Base-by-base conservation (phyloP, 805 yeast species). In the Wickerhamomyces ciferrii region DNA sequence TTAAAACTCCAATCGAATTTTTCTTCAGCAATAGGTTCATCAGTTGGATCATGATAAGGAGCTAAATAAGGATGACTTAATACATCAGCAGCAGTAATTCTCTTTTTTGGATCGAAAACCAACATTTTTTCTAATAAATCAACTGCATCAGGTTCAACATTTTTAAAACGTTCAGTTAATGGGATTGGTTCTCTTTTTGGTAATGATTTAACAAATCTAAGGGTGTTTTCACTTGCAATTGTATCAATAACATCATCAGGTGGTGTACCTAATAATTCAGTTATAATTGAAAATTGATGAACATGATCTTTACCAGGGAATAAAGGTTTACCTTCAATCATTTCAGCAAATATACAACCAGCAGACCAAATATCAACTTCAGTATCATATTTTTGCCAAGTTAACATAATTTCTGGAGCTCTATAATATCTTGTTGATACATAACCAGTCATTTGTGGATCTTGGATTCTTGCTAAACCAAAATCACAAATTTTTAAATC, bases 251-350 rank as follows among this genome's bases (percentile, higher is more conserved):
- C 98, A 61, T 94, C 98, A 41, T 81, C 81, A 4, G 98, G 98
- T 3, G 99, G 99, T 3, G 96, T 85, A 0, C 99, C 99, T 51
- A 94, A 74, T 49, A 94, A 75, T 69, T 94, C 99, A 11, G 99
- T 94, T 56, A 94, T 94, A 61, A 94, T 94, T 35, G 96, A 85
- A 63, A 94, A 94, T 73, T 94, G 99, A 67, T 94, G 97, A 46
- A 94, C 97, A 63, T 94, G 99, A 65, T 95, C 99, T 63, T 88
- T 89, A 42, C 99, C 99, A 1, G 99, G 99, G 76, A 92, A 92
- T 40, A 92, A 74, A 2, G 99, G 98, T 66, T 88, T 89, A 10
- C 97, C 97, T 65, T 91, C 96, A 54, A 92, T 86, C 96, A 92
- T 92, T 65, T 92, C 99, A 9, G 97, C 94, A 60, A 92, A 87